phyloP scores from a whole-genome alignment of 2,329 filamentous ascomycete genomes.

The Clonostachys sp. region DNA sequence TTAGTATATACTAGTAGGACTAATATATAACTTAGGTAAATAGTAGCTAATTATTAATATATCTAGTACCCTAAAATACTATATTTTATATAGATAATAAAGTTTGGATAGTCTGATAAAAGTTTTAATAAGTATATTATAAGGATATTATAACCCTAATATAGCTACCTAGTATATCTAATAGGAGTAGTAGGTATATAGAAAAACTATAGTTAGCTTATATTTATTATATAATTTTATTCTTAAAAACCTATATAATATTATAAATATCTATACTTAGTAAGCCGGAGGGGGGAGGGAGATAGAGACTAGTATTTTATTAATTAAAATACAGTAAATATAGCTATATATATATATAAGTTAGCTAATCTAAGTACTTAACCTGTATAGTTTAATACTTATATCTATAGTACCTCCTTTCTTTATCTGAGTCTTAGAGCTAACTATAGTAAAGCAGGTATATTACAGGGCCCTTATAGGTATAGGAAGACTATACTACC shows the following conservation, averaged over 20 bases:
- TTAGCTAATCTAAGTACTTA: neutral
- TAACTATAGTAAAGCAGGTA: no score
- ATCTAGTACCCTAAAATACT: neutral
- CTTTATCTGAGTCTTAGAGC: no score
- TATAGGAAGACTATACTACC: no score
- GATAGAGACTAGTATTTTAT: neutral
- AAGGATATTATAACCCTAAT: conserved; percentile 12
- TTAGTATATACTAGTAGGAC: neutral
- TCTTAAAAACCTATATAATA: neutral
- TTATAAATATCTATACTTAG: neutral
- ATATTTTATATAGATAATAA: neutral
- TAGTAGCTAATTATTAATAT: neutral
- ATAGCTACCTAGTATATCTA: no score
- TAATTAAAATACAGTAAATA: neutral
- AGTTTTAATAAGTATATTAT: neutral
- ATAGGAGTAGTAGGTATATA: no score
- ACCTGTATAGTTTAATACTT: neutral
- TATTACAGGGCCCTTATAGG: no score
- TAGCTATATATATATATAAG: neutral
- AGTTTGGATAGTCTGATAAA: neutral
- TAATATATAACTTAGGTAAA: neutral
- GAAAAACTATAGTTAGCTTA: neutral
- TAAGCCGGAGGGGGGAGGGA: neutral
- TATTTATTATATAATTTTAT: neutral
- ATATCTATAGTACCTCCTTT: neutral